Conservation (phyloP, 148 eudicot species). For the Fagopyrum homotropicum region DNA sequence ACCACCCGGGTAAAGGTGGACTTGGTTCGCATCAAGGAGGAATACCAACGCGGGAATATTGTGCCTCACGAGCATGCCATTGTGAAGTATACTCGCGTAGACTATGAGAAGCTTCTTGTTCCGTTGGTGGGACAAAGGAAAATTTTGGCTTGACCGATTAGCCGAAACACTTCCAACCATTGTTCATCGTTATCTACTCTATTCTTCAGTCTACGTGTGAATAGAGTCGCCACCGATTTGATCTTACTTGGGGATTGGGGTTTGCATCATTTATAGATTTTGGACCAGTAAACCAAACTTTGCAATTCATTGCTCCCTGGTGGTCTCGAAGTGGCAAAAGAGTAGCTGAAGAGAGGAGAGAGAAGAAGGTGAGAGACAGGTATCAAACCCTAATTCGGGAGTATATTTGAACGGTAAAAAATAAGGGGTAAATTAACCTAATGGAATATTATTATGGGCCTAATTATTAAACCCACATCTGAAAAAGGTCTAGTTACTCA, state of each 20-base stretch:
- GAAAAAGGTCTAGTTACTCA: too few relatives aligned
- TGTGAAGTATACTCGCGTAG: conserved; percentile 58
- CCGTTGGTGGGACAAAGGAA: conserved; percentile 62
- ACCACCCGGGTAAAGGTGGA: conserved; percentile 80
- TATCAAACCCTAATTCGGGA: too few relatives aligned
- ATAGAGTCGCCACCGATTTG: not conserved
- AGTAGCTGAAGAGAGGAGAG: too few relatives aligned
- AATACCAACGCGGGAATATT: conserved; percentile 67
- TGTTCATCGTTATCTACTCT: not conserved
- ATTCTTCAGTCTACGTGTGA: not conserved
- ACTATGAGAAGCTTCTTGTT: conserved; percentile 70
- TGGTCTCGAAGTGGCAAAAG: too few relatives aligned
- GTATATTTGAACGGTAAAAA: too few relatives aligned
- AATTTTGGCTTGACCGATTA: conserved; percentile 11
- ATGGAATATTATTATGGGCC: too few relatives aligned
- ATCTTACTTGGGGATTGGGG: not conserved
- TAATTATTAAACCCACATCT: too few relatives aligned
- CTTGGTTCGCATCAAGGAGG: conserved; percentile 65
- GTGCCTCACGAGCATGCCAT: conserved; percentile 55
- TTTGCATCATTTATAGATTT: not conserved
- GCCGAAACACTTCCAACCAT: too few relatives aligned
- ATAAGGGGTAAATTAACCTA: too few relatives aligned
- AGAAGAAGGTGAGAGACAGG: too few relatives aligned
- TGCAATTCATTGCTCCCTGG: too few relatives aligned
- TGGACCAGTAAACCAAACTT: too few relatives aligned